These are phyloP conservation scores for Ilyonectria robusta DNA, from an alignment of 2,329 filamentous ascomycete species.

Conservation along the genomic window DNA sequence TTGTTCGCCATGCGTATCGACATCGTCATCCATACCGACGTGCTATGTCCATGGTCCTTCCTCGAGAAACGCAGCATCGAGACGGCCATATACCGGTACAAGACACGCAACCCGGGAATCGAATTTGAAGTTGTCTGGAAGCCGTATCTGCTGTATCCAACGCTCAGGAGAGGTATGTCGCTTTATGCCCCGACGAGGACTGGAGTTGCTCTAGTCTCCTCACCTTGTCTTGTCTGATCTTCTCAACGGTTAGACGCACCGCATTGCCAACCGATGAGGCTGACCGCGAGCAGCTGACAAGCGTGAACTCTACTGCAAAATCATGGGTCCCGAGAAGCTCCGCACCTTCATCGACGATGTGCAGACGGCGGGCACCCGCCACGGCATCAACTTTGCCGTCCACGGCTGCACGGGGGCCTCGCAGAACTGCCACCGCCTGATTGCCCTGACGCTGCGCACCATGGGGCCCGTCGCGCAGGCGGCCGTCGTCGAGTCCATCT, in stretches of 20 bases:
- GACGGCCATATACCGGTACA: constrained; percentile 59
- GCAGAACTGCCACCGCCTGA: constrained; percentile 62
- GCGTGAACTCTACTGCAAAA: constrained; percentile 53
- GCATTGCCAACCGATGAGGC: background rate
- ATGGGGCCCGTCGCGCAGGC: constrained; percentile 54
- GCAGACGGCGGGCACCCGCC: constrained; percentile 48
- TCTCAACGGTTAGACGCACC: no score
- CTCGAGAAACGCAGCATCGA: constrained; percentile 63
- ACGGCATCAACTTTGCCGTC: constrained; percentile 59
- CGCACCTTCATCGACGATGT: constrained; percentile 51
- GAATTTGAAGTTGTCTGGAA: constrained; percentile 63
- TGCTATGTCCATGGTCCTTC: constrained; percentile 68
- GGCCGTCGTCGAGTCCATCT: constrained; percentile 58
- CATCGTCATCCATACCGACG: constrained; percentile 65
- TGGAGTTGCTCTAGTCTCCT: background rate
- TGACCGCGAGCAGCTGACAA: constrained; percentile 51
- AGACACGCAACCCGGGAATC: constrained; percentile 56
- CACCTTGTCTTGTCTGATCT: background rate
- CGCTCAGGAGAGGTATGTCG: constrained; percentile 46
- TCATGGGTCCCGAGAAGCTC: constrained; percentile 47
- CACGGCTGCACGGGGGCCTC: constrained; percentile 61
- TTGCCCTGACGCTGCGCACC: constrained; percentile 56
- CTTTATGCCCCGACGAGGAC: background rate
- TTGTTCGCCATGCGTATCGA: constrained; percentile 37
- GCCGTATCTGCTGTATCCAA: constrained; percentile 62